Percentiles rank a stretch among this genome's conserved stretches.
These are phyloP conservation scores for Fusarium sp. DNA, from an alignment of 2,329 filamentous ascomycete species.

Conservation along the genomic window DNA sequence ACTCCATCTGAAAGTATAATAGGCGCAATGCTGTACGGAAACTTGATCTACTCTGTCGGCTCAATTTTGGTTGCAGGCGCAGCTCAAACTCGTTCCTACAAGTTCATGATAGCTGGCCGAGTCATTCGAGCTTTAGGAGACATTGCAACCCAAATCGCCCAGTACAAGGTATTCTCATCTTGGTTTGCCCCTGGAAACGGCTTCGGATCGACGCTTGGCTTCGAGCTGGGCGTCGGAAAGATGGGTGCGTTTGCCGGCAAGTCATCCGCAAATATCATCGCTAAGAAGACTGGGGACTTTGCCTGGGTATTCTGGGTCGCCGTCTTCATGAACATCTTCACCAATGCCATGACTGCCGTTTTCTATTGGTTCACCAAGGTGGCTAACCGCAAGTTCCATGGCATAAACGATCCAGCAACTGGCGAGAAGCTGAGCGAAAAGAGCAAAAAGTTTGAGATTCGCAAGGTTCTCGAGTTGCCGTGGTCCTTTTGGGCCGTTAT, in stretches of 20 bases:
- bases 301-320: conserved; percentile 70
- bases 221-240: conserved; percentile 68
- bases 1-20: not conserved
- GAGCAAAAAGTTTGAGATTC: conserved; percentile 64
- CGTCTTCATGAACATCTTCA: conserved; percentile 72
- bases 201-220: conserved; percentile 68
- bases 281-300: conserved; percentile 66
- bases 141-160: conserved; percentile 70
- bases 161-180: conserved; percentile 72
- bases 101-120: conserved; percentile 67
- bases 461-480: conserved; percentile 64
- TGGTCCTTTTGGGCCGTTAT: conserved; percentile 69
- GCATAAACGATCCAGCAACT: conserved; percentile 55
- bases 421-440: conserved; percentile 67
- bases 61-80: conserved; percentile 68
- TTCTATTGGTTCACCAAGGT: conserved; percentile 64
- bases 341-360: conserved; percentile 60
- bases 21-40: conserved; percentile 58
- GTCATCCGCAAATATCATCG: conserved; percentile 67
- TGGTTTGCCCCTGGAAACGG: conserved; percentile 71
- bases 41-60: conserved; percentile 65
- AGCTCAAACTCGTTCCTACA: conserved; percentile 63
- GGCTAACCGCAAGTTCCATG: conserved; percentile 12
- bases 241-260: conserved; percentile 69
- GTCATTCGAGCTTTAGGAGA: conserved; percentile 68